phyloP scores from a whole-genome alignment of 306 rosid species.

The Lagenaria siceraria region DNA sequence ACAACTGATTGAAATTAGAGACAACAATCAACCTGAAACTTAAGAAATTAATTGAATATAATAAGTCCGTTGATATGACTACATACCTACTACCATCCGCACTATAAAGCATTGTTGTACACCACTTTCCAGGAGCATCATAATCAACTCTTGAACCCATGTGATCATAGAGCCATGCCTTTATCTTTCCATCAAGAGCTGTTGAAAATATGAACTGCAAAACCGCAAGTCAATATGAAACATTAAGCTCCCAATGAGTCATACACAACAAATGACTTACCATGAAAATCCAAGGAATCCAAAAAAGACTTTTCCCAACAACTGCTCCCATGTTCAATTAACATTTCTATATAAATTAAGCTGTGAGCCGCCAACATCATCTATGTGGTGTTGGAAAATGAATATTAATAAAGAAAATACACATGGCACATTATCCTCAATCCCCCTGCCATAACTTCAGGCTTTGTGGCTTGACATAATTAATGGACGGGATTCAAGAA shows the following conservation, averaged over 20 bases:
- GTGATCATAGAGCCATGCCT: slow-evolving; percentile 79
- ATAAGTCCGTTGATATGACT: background rate
- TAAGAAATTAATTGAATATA: background rate
- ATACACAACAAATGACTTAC: background rate
- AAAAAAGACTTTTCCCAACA: background rate
- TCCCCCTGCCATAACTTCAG: background rate
- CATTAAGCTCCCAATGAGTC: background rate
- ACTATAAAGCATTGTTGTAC: slow-evolving; percentile 75
- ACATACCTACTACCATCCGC: slow-evolving; percentile 70
- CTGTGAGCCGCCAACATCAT: background rate
- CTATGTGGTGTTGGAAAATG: background rate
- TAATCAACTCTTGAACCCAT: slow-evolving; percentile 79
- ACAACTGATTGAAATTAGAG: background rate
- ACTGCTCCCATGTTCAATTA: background rate
- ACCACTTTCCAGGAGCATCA: slow-evolving; percentile 84
- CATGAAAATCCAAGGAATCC: background rate
- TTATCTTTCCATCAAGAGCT: slow-evolving; percentile 79
- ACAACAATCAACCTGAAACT: background rate
- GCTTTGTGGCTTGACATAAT: background rate
- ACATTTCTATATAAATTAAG: background rate
- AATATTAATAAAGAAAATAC: background rate
- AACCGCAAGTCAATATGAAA: slow-evolving; percentile 14
- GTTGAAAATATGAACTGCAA: slow-evolving; percentile 84
- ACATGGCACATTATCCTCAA: background rate
- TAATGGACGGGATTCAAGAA: background rate